Evolutionary conservation across 805 yeast genomes (phyloP), one percentile per base, ranked within the genome.

Genomic region (Vanderwaltozyma polyspora): DNA sequence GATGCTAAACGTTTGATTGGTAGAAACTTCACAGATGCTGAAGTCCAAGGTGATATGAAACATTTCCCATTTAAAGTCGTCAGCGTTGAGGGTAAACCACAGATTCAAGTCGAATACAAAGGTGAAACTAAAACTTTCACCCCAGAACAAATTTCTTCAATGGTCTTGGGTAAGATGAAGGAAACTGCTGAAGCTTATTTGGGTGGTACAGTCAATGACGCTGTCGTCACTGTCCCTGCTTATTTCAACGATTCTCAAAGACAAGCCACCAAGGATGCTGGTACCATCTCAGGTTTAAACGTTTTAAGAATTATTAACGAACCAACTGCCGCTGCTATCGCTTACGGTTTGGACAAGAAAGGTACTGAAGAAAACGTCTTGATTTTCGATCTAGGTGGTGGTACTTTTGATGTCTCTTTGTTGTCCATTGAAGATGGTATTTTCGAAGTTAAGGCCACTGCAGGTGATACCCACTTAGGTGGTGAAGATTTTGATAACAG

Each of bases 331-430:
- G 97, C 97, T 55, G 97, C 97, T 48, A 84, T 87, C 67, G 97
- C 97, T 57, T 89, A 89, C 73, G 97, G 97, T 73, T 75, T 89
- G 54, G 70, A 65, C 45, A 66, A 66, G 62, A 65, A 63, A 42
- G 74, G 76, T 46, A 70, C 70, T 33, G 95, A 87, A 69, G 80
- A 79, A 65, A 82, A 86, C 61, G 93, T 87, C 86, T 86, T 68
- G 96, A 86, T 86, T 33, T 87, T 95, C 18, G 71, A 87, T 70
- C 96, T 87, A 55, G 96, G 96, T 76, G 96, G 96, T 72, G 96
- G 96, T 77, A 87, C 96, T 57, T 87, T 87, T 69, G 96, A 87
- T 83, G 96, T 87, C 34, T 87, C 96, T 19, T 71, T 87, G 43
- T 73, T 87, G 60, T 75, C 93, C 49, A 87, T 87, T 57, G 94